Percentiles rank a stretch among this genome's conserved stretches.
phyloP scores from a whole-genome alignment of 2,329 filamentous ascomycete genomes.

The Triangularia verruculosa region DNA sequence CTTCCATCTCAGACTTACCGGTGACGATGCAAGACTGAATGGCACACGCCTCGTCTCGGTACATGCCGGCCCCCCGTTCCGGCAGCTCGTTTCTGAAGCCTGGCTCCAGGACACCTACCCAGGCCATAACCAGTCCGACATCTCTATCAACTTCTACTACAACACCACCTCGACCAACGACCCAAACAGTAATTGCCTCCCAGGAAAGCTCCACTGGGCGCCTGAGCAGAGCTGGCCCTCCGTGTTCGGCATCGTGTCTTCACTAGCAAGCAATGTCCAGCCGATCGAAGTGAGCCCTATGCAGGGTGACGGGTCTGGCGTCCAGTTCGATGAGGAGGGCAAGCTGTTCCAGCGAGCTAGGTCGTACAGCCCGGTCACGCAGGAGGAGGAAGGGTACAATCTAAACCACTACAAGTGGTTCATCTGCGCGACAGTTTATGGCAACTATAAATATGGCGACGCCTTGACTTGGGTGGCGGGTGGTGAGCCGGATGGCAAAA shows the following conservation, averaged over 20 bases:
- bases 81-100: background rate
- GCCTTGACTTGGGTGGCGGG: background rate
- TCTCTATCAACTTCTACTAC: background rate
- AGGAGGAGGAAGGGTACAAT: background rate
- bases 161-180: background rate
- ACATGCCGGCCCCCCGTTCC: constrained; percentile 2
- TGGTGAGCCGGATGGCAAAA: background rate
- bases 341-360: background rate
- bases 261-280: background rate
- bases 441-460: background rate
- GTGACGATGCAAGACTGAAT: background rate
- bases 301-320: background rate
- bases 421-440: background rate
- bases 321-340: background rate
- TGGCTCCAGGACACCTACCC: background rate
- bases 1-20: background rate
- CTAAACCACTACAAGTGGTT: background rate
- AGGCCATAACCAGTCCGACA: background rate
- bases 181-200: background rate
- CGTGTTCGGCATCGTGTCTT: background rate
- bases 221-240: background rate
- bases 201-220: background rate
- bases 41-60: background rate
- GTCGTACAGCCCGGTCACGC: background rate
- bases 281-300: background rate